Percentiles rank a stretch among this genome's conserved stretches.
These are phyloP conservation scores for Daldinia grandis DNA, from an alignment of 495 filamentous ascomycete genomes.

Conservation along the genomic window DNA sequence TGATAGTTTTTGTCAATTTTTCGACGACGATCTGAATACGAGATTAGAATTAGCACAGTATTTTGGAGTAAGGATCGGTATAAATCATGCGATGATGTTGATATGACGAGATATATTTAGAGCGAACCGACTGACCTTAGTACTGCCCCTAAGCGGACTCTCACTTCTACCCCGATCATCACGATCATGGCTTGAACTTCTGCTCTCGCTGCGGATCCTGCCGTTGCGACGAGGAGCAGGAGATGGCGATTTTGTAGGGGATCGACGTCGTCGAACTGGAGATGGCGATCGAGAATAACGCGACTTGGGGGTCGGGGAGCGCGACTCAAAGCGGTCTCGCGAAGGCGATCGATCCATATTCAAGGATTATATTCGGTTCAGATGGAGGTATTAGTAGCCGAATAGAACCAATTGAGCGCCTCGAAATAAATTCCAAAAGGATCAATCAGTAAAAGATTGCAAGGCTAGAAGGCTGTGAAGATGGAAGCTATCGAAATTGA, in stretches of 20 bases:
- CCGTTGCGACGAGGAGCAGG: slow-evolving; percentile 44
- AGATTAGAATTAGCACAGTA: slow-evolving; percentile 22
- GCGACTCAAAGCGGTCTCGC: slow-evolving; percentile 41
- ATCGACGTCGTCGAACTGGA: slow-evolving; percentile 44
- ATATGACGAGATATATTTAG: slow-evolving; percentile 3
- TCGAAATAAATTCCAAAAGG: neutral
- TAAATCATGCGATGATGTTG: neutral
- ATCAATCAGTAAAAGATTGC: neutral
- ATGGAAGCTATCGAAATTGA: neutral
- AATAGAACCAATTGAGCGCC: neutral
- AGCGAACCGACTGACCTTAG: slow-evolving; percentile 44
- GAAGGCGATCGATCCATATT: slow-evolving; percentile 46
- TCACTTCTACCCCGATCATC: slow-evolving; percentile 50
- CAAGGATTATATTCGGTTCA: neutral
- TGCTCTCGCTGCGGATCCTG: slow-evolving; percentile 40
- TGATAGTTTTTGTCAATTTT: slow-evolving; percentile 95
- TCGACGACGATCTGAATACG: slow-evolving; percentile 84
- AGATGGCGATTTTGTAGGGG: slow-evolving; percentile 41
- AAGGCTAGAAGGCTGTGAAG: neutral
- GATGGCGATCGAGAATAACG: slow-evolving; percentile 47
- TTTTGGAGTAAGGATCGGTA: neutral
- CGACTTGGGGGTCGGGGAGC: slow-evolving; percentile 46
- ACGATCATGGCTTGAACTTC: slow-evolving; percentile 40
- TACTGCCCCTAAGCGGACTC: slow-evolving; percentile 48
- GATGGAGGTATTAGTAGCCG: neutral